phyloP scores from a whole-genome alignment of 768 basidiomycete genomes.

The Floccularia luteovirens region DNA sequence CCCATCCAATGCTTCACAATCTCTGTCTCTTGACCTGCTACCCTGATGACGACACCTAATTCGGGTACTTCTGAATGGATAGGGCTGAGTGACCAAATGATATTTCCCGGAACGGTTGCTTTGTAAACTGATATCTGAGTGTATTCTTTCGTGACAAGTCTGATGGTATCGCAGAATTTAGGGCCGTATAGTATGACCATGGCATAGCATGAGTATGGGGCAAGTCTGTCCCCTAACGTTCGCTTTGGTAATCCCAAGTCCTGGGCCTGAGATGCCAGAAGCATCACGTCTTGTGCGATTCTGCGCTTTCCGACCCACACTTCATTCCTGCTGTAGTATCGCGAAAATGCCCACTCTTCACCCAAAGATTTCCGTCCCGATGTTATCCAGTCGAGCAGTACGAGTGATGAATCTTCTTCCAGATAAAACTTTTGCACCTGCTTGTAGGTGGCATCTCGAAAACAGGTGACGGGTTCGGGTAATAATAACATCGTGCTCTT shows the following conservation, averaged over 20 bases:
- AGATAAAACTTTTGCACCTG: slow-evolving; percentile 80
- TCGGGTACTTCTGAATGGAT: slow-evolving; percentile 33
- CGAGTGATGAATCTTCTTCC: slow-evolving; percentile 47
- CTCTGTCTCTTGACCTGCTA: slow-evolving; percentile 74
- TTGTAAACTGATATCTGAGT: slow-evolving; percentile 56
- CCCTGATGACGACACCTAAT: slow-evolving; percentile 56
- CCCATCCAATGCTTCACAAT: slow-evolving; percentile 65
- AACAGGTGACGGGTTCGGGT: slow-evolving; percentile 92
- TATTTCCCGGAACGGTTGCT: slow-evolving; percentile 44
- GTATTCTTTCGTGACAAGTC: slow-evolving; percentile 41
- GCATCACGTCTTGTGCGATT: slow-evolving; percentile 69
- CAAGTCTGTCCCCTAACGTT: slow-evolving; percentile 51
- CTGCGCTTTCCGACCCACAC: slow-evolving; percentile 57
- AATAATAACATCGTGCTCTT: slow-evolving; percentile 66
- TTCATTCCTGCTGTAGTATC: slow-evolving; percentile 84
- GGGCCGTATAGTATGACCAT: slow-evolving; percentile 79
- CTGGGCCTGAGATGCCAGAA: slow-evolving; percentile 48
- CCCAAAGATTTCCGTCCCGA: slow-evolving; percentile 77
- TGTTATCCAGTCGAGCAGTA: slow-evolving; percentile 88
- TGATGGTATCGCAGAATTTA: slow-evolving; percentile 36
- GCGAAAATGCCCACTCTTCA: slow-evolving; percentile 86
- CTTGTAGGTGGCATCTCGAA: slow-evolving; percentile 72
- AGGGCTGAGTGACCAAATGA: slow-evolving; percentile 79
- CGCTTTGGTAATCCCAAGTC: slow-evolving; percentile 24
- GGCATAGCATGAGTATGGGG: slow-evolving; percentile 87